phyloP scores from a whole-genome alignment of 208 protist species.

The Phytomonas francai region DNA sequence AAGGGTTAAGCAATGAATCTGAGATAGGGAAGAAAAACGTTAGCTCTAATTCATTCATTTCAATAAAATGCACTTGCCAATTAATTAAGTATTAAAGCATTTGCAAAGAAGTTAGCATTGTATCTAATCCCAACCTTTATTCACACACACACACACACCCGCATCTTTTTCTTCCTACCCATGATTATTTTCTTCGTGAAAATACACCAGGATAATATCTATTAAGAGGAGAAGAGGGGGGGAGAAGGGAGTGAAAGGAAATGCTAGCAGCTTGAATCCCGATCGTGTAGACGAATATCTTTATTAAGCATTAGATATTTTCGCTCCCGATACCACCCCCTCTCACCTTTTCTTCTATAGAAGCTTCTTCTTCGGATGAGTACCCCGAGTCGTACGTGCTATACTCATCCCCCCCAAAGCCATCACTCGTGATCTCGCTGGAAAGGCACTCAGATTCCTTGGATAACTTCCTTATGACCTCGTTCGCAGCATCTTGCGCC shows the following conservation, averaged over 20 bases:
- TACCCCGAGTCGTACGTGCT: slow-evolving; percentile 24
- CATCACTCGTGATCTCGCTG: slow-evolving; percentile 32
- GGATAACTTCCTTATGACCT: slow-evolving; percentile 67
- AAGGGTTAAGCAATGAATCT: neutral
- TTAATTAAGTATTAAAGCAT: slow-evolving; percentile 1
- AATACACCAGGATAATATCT: slow-evolving; percentile 4
- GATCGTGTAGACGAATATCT: neutral
- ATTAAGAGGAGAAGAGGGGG: neutral
- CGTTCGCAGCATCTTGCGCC: slow-evolving; percentile 59
- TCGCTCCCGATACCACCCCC: neutral
- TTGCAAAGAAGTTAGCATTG: neutral
- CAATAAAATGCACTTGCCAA: neutral
- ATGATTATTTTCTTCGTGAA: neutral
- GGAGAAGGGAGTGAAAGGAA: neutral
- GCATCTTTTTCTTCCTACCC: slow-evolving; percentile 1
- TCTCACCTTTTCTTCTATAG: neutral
- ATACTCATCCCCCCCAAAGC: slow-evolving; percentile 34
- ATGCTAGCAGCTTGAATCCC: neutral
- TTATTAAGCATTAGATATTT: neutral
- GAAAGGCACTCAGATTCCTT: slow-evolving; percentile 49
- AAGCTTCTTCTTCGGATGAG: slow-evolving; percentile 8
- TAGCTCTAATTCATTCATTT: neutral
- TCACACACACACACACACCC: neutral
- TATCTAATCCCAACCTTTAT: neutral
- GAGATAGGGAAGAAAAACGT: neutral